Evolutionary conservation across 148 eudicot species (phyloP), one percentile per base, ranked within the genome.

Genomic region (Mesembryanthemum crystallinum): DNA sequence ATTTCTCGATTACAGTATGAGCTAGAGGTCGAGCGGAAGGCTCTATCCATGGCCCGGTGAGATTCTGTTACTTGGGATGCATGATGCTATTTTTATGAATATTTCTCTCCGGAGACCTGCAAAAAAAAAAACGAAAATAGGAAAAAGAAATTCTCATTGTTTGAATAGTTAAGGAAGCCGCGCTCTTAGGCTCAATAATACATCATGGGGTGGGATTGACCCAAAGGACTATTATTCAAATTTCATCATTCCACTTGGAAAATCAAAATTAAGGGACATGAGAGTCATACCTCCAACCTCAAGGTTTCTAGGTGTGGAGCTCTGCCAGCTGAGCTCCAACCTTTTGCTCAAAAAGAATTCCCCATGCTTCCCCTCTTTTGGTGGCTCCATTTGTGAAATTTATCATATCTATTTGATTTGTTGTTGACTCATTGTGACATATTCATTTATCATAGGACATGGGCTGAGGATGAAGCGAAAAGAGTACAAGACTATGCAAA

Each of bases 381-480:
- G 37, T 25, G 6, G 47, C 3, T 43, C 30, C 29, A 52, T 20
- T 32, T 21, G 42, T 42, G 0, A 71, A 51, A 24, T 63, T 30
- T 27, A 29, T 28, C 20, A 0, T 17, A 55, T 7, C 11, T 2
- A 13, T 28, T 52, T 43, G 33, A 78, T 58, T 11, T 43, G 25
- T 75, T 71, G 21, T 64, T 69, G 59, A 57, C 35, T 51, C 24
- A 29, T 28, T 45, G 33, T 57, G 39, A 76, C 47, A 37, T 35
- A 35, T 27, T 47, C 24, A 35, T 65, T 67, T 77, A 33, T 58
- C 81, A 69, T 82, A 95, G 98, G 83, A 69, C 91, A 58, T 95
- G 99, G 99, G 99, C 99, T 7, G 99, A 95, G 80, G 97, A 95
- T 18, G 99, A 95, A 85, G 97, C 99, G 20, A 92, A 86, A 82